Percentiles rank a stretch among this genome's conserved stretches.
phyloP scores from a whole-genome alignment of 192 early-diverging fungal species.

The Entomortierella chlamydospora region DNA sequence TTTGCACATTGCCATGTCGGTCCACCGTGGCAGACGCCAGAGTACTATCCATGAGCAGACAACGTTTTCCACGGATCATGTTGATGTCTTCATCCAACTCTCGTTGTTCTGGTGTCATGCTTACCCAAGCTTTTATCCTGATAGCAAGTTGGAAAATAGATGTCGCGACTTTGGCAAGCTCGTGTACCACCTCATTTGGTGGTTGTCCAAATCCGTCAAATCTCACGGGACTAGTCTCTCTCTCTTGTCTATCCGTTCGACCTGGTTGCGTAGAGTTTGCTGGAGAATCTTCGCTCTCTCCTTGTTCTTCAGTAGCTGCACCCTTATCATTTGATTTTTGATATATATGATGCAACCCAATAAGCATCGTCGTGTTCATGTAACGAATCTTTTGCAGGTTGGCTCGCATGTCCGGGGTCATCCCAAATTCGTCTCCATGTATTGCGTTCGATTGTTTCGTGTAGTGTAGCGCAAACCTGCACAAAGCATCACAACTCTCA shows the following conservation, averaged over 20 bases:
- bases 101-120: conserved; percentile 38
- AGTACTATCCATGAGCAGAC: conserved; percentile 39
- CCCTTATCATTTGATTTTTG: background rate
- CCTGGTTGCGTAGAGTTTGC: background rate
- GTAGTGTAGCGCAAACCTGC: conserved; percentile 51
- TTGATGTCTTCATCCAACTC: conserved; percentile 41
- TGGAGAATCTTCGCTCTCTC: background rate
- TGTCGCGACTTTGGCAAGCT: conserved; percentile 33
- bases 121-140: conserved; percentile 43
- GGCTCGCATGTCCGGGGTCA: conserved; percentile 15
- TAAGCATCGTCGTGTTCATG: conserved; percentile 51
- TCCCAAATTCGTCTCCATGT: background rate
- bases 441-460: background rate
- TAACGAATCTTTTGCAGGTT: conserved; percentile 43
- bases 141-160: conserved; percentile 50
- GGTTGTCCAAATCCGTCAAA: conserved; percentile 22
- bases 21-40: conserved; percentile 27
- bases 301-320: background rate
- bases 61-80: conserved; percentile 44
- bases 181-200: conserved; percentile 34
- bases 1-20: conserved; percentile 39
- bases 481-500: conserved; percentile 36
- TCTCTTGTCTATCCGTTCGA: conserved; percentile 1
- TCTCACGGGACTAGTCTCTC: background rate
- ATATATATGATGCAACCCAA: conserved; percentile 21